Conservation (phyloP, 169 alveolate species). For the Plasmodium malariae region DNA sequence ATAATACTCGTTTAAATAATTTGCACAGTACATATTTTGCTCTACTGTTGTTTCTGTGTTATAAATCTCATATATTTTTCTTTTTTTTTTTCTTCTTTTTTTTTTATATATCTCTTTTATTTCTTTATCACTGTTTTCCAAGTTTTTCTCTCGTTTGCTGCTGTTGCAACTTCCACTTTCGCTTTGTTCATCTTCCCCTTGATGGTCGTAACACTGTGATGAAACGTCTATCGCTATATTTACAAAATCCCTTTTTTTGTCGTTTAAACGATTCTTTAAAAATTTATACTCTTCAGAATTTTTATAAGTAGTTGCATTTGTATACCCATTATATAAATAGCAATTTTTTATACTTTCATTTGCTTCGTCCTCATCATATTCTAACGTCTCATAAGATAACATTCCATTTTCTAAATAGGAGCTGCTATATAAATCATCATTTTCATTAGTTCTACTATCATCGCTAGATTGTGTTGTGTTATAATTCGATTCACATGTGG, state of each 20-base stretch:
- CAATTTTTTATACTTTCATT: slow-evolving; percentile 72
- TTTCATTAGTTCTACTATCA: slow-evolving; percentile 26
- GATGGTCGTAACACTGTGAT: slow-evolving; percentile 47
- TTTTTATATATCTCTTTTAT: slow-evolving; percentile 2
- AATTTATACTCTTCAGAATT: slow-evolving; percentile 70
- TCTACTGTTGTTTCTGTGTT: slow-evolving; percentile 58
- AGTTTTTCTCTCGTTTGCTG: slow-evolving; percentile 2
- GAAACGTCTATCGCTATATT: slow-evolving; percentile 48
- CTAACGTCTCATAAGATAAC: slow-evolving; percentile 41
- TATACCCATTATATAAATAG: slow-evolving; percentile 64
- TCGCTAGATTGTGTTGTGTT: slow-evolving; percentile 46
- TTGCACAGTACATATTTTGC: slow-evolving; percentile 53
- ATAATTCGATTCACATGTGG: slow-evolving; percentile 32
- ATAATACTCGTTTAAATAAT: slow-evolving; percentile 65
- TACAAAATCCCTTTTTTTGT: slow-evolving; percentile 24
- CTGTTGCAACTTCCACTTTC: neutral
- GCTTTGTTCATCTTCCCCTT: slow-evolving; percentile 9
- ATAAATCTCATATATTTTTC: slow-evolving; percentile 64
- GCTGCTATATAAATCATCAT: slow-evolving; percentile 32
- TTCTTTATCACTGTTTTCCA: slow-evolving; percentile 1
- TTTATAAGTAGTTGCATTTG: slow-evolving; percentile 51
- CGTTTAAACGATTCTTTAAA: slow-evolving; percentile 45
- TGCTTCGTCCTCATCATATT: slow-evolving; percentile 75
- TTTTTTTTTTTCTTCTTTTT: slow-evolving; percentile 25
- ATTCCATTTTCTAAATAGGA: slow-evolving; percentile 57